Percentiles rank a stretch among this genome's conserved stretches.
phyloP scores from a whole-genome alignment of 768 basidiomycete genomes.

The Baorangia bicolor region DNA sequence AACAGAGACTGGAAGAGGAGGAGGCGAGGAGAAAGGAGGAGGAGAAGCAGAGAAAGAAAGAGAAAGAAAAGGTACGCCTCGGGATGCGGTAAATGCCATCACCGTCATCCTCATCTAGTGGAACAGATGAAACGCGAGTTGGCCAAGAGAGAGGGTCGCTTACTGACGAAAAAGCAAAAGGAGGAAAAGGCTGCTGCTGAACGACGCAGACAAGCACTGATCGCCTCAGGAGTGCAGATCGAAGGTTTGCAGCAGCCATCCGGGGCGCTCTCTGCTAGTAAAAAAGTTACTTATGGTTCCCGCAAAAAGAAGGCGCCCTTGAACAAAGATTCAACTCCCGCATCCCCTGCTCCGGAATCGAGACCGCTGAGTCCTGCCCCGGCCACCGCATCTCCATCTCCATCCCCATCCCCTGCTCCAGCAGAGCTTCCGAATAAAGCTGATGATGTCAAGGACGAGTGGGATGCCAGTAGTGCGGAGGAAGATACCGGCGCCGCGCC shows the following conservation, averaged over 20 bases:
- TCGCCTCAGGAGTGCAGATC: conserved; percentile 86
- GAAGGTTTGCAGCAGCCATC: conserved; percentile 77
- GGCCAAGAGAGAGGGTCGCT: conserved; percentile 89
- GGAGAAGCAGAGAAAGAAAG: conserved; percentile 80
- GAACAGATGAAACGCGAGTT: conserved; percentile 81
- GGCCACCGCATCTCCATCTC: conserved; percentile 23
- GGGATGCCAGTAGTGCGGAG: conserved; percentile 51
- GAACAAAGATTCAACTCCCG: conserved; percentile 36
- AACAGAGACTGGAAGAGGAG: conserved; percentile 76
- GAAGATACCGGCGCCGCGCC: conserved; percentile 32
- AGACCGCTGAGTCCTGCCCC: conserved; percentile 45
- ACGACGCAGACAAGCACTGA: conserved; percentile 83
- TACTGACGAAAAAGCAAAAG: conserved; percentile 97
- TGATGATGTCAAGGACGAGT: conserved; percentile 48
- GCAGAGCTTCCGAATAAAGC: conserved; percentile 26
- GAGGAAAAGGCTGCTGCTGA: conserved; percentile 90
- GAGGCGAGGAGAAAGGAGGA: conserved; percentile 77
- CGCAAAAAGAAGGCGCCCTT: conserved; percentile 73
- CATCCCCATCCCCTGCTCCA: conserved; percentile 26
- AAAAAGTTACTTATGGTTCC: conserved; percentile 80
- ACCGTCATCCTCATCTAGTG: not conserved
- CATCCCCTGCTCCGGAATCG: conserved; percentile 54
- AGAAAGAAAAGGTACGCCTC: conserved; percentile 74
- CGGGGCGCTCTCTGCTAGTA: conserved; percentile 42
- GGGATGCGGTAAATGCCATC: not conserved